These are phyloP conservation scores for Metschnikowia arizonensis DNA, from an alignment of 805 yeast species.

Conservation along the genomic window DNA sequence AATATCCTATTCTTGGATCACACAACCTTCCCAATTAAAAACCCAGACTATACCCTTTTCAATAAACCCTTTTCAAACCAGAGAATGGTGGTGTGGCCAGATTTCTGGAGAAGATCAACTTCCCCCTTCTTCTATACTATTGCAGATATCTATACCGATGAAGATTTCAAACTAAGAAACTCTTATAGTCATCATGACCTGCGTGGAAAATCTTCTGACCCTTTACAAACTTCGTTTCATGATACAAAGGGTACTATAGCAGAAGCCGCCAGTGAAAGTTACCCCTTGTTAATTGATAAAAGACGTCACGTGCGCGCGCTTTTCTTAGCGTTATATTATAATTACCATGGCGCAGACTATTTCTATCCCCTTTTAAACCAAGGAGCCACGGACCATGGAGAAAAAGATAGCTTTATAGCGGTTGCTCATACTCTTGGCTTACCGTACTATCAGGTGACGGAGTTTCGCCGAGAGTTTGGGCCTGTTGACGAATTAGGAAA, in stretches of 20 bases:
- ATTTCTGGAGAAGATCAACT: constrained; percentile 39
- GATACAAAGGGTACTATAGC: constrained; percentile 32
- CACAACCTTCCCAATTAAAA: constrained; percentile 35
- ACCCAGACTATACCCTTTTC: constrained; percentile 34
- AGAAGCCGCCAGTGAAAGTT: constrained; percentile 38
- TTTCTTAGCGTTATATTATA: constrained; percentile 35
- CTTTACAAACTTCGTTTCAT: constrained; percentile 20
- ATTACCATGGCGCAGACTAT: constrained; percentile 34
- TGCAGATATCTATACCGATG: constrained; percentile 26
- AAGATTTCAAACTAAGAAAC: constrained; percentile 21
- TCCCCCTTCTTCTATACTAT: constrained; percentile 36
- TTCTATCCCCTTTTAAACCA: constrained; percentile 38
- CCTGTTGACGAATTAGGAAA: constrained; percentile 22
- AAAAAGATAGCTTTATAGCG: constrained; percentile 40
- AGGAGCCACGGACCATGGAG: constrained; percentile 44
- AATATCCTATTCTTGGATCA: constrained; percentile 35
- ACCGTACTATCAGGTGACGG: constrained; percentile 37
- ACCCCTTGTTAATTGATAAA: constrained; percentile 36
- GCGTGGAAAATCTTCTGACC: constrained; percentile 20
- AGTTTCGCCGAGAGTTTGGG: constrained; percentile 36
- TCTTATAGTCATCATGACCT: constrained; percentile 26
- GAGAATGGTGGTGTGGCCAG: constrained; percentile 38
- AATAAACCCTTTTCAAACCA: constrained; percentile 29
- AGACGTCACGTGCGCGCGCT: constrained; percentile 29
- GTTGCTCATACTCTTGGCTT: constrained; percentile 36